These are phyloP conservation scores for Cordyceps tenuipes DNA, from an alignment of 2,329 filamentous ascomycete genomes.

Conservation along the genomic window DNA sequence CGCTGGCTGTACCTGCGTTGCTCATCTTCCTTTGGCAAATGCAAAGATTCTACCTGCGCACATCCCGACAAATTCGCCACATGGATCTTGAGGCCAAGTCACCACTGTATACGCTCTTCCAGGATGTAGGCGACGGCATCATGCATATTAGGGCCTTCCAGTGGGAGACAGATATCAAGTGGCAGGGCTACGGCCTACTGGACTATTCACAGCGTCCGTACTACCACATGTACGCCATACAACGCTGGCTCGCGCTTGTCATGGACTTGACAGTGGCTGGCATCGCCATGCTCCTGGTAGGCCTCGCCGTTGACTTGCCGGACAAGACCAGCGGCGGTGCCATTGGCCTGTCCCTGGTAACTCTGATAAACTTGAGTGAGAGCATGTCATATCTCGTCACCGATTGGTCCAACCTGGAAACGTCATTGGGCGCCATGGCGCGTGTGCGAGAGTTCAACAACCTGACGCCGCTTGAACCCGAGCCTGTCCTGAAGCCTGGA, in stretches of 20 bases:
- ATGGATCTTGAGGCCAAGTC: slow-evolving; percentile 29
- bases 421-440: slow-evolving; percentile 7
- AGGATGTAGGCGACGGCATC: slow-evolving; percentile 37
- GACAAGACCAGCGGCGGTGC: background rate
- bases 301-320: background rate
- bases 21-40: slow-evolving; percentile 20
- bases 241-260: slow-evolving; percentile 45
- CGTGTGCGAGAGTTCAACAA: slow-evolving; percentile 8
- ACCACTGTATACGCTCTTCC: slow-evolving; percentile 27
- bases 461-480: background rate
- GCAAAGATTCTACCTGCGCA: slow-evolving; percentile 27
- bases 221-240: slow-evolving; percentile 45
- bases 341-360: slow-evolving; percentile 9
- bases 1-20: slow-evolving; percentile 20
- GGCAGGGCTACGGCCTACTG: slow-evolving; percentile 37
- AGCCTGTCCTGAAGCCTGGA: background rate
- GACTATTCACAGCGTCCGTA: slow-evolving; percentile 45
- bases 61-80: slow-evolving; percentile 28
- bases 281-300: slow-evolving; percentile 32
- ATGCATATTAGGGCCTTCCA: slow-evolving; percentile 44
- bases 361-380: slow-evolving; percentile 7
- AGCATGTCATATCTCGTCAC: slow-evolving; percentile 2
- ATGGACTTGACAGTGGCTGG: slow-evolving; percentile 38
- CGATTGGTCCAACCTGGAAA: slow-evolving; percentile 10
- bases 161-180: slow-evolving; percentile 36